Conservation (phyloP, 768 basidiomycete genomes). For the Clavaria fumosa region DNA sequence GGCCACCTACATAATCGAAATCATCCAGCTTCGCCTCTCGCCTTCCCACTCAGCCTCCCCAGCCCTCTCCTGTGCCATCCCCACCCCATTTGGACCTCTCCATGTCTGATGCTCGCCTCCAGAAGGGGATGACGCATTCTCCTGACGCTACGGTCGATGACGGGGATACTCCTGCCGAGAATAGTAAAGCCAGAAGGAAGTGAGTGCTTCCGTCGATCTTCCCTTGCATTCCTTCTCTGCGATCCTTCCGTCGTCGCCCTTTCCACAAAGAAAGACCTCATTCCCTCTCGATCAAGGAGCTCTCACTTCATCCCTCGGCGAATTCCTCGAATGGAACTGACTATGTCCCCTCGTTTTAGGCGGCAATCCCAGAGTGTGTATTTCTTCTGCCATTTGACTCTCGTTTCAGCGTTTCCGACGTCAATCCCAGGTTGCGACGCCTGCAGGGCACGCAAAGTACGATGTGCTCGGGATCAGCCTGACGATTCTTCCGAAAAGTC, state of each 20-base stretch:
- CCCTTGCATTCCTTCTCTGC: constrained; percentile 20
- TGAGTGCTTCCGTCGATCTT: constrained; percentile 28
- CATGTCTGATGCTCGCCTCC: constrained; percentile 55
- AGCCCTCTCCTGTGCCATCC: no score
- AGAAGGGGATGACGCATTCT: constrained; percentile 49
- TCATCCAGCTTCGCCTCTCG: constrained; percentile 13
- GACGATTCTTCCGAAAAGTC: constrained; percentile 65
- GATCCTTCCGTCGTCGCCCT: constrained; percentile 13
- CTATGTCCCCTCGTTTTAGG: constrained; percentile 30
- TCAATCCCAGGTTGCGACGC: constrained; percentile 61
- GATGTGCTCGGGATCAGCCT: constrained; percentile 66
- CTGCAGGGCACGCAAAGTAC: constrained; percentile 74
- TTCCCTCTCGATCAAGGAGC: no score
- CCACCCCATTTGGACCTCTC: no score
- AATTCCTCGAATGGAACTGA: constrained; percentile 14
- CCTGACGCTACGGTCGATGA: constrained; percentile 38
- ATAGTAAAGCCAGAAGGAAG: constrained; percentile 69
- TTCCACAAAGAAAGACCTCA: no score
- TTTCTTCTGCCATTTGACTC: constrained; percentile 8
- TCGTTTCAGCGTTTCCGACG: constrained; percentile 12
- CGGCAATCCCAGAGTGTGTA: constrained; percentile 73
- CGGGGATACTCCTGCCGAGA: constrained; percentile 46
- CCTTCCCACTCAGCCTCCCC: no score
- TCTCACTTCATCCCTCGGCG: no score
- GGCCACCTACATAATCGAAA: neutral